phyloP scores from a whole-genome alignment of 2,329 filamentous ascomycete genomes.

The Fusarium coffeatum region DNA sequence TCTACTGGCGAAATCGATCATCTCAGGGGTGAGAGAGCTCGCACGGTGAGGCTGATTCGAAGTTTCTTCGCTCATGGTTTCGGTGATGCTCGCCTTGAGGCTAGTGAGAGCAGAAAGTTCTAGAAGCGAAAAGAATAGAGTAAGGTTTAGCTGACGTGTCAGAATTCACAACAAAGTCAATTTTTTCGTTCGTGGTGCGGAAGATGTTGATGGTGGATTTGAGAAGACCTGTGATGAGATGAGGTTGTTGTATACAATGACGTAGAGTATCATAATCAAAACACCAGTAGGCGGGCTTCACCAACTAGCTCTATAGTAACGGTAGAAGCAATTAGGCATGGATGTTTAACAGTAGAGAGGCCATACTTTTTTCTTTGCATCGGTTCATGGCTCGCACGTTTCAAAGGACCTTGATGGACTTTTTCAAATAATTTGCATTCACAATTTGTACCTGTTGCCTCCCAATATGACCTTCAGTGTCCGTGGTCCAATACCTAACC shows the following conservation, averaged over 20 bases:
- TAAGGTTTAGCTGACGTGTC: not conserved
- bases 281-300: not conserved
- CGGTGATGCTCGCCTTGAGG: not conserved
- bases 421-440: not conserved
- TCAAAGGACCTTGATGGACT: not conserved
- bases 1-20: slow-evolving; percentile 71
- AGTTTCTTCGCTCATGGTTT: slow-evolving; percentile 27
- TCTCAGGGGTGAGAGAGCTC: slow-evolving; percentile 67
- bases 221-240: not conserved
- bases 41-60: slow-evolving; percentile 24
- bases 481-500: not conserved
- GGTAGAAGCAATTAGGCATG: not conserved
- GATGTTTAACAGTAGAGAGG: not conserved
- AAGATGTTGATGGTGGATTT: not conserved
- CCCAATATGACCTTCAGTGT: not conserved
- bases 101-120: not conserved
- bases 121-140: not conserved
- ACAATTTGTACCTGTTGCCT: not conserved
- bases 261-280: slow-evolving; percentile 9
- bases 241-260: slow-evolving; percentile 19
- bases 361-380: not conserved
- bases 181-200: not conserved
- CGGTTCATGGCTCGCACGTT: not conserved
- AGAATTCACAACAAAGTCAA: not conserved
- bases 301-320: not conserved